A percentile compares a stretch with the other conserved stretches of the same genome.
Evolutionary conservation across 73 alveolate species (phyloP).

Genomic region (Uronychia binucleata): DNA sequence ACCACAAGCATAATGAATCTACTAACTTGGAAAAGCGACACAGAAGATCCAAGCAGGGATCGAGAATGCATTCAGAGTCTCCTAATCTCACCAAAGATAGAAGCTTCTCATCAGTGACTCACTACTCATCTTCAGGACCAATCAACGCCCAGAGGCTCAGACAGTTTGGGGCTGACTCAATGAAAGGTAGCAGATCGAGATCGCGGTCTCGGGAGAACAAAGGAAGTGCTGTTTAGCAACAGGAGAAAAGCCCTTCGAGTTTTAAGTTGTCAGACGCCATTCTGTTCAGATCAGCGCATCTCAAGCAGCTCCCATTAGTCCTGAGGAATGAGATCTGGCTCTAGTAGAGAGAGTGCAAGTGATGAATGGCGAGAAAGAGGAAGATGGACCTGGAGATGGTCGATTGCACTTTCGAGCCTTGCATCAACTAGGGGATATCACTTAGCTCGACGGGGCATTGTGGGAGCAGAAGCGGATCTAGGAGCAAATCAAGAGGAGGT

Average conservation of each 20-base stretch:
- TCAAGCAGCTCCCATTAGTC: not conserved
- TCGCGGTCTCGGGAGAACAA: too few species aligned
- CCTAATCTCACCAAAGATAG: not conserved
- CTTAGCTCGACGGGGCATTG: not conserved
- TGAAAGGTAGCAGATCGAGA: not conserved
- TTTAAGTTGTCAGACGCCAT: not conserved
- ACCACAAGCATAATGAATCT: not conserved
- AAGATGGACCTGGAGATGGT: not conserved
- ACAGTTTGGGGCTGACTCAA: not conserved
- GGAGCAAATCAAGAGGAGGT: not conserved
- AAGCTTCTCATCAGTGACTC: not conserved
- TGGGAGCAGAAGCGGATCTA: not conserved
- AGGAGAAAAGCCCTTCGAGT: not conserved
- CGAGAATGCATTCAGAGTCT: not conserved
- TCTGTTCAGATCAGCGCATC: not conserved
- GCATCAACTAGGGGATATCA: not conserved
- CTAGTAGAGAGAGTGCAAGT: not conserved
- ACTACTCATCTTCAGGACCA: not conserved
- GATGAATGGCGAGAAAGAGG: not conserved
- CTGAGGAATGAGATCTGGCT: conserved; percentile 1
- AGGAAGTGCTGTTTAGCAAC: not conserved
- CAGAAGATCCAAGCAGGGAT: not conserved
- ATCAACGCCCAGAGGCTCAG: not conserved
- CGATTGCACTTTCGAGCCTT: not conserved
- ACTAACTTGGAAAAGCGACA: not conserved